Base-by-base conservation (phyloP, 2,329 filamentous ascomycete genomes). In the Rhynchosporium agropyri region DNA sequence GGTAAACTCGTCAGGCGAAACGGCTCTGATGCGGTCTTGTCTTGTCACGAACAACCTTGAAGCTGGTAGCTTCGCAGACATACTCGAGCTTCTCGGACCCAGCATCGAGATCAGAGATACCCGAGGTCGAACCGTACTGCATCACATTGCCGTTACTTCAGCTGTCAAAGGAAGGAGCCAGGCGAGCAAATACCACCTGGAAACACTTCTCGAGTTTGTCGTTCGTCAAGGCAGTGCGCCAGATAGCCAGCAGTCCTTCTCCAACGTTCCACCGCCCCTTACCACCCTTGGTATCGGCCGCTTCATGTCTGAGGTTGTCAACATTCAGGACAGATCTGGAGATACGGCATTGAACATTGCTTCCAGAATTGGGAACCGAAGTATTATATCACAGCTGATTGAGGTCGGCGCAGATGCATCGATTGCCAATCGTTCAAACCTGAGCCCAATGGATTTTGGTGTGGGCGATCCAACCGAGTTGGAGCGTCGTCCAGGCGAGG, bases 221-320 rank as follows among this genome's bases (percentile, higher is more conserved):
- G 93, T 98, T 2, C 88, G 93, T 42, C 92, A 96, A 74, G 90
- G 90, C 4, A 89, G 88, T 62, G 82, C 81, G 4, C 81, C 84
- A 29, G 84, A 79, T 67, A 84, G 80, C 70, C 83, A 84, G 69
- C 75, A 77, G 61, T 70, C 68, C 13, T 71, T 73, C 49, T 67
- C 50, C 54, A 76, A 64, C 48, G 67, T 65, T 20, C 61, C 65
- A n/a, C 58, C 67, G 13, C 51, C 68, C 6, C 59, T 65, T 13
- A 67, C 69, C 43, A 68, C 72, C 10, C 96, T 98, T 77, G 91
- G 90, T 29, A 83, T 99, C 59, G 93, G 91, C 36, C 88, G 92
- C 43, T 99, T 99, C 77, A 96, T 99, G 85, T 91, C 90, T 55
- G 93, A 98, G 74, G 96, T 99, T 75, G 94, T 99, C 64, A 98